A percentile compares a stretch with the other conserved stretches of the same genome.
These are phyloP conservation scores for Cantharellus cinnabarinus DNA, from an alignment of 768 basidiomycete species.

Conservation along the genomic window DNA sequence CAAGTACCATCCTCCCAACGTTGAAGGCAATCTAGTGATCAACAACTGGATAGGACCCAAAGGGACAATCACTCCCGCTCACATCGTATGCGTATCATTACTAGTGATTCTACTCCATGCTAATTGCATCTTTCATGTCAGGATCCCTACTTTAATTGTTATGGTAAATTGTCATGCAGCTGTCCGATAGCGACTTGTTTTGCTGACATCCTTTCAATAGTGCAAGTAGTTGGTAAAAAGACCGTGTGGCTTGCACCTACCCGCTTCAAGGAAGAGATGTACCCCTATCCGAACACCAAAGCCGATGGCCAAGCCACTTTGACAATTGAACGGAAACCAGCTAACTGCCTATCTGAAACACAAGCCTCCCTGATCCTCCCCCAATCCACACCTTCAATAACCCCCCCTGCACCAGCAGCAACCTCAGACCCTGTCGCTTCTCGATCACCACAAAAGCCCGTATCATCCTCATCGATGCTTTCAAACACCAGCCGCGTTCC, in stretches of 20 bases:
- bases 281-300: slow-evolving; percentile 20
- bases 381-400: not conserved
- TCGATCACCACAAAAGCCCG: not conserved
- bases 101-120: not conserved
- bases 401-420: not conserved
- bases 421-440: not conserved
- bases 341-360: slow-evolving; percentile 8
- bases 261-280: slow-evolving; percentile 24
- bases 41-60: slow-evolving; percentile 73
- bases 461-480: not conserved
- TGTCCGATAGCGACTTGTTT: slow-evolving; percentile 2
- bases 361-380: not conserved
- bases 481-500: slow-evolving; percentile 8
- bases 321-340: slow-evolving; percentile 39
- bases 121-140: slow-evolving; percentile 15
- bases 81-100: slow-evolving; percentile 38
- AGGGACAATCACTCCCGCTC: slow-evolving; percentile 71
- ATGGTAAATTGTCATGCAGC: slow-evolving; percentile 29
- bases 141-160: slow-evolving; percentile 91
- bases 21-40: slow-evolving; percentile 41
- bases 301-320: not conserved
- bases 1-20: slow-evolving; percentile 41
- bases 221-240: slow-evolving; percentile 76
- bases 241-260: slow-evolving; percentile 86
- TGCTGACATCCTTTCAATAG: slow-evolving; percentile 20